Percentiles rank a stretch among this genome's conserved stretches.
These are phyloP conservation scores for Epichloe aotearoae DNA, from an alignment of 2,329 filamentous ascomycete genomes.

Conservation along the genomic window DNA sequence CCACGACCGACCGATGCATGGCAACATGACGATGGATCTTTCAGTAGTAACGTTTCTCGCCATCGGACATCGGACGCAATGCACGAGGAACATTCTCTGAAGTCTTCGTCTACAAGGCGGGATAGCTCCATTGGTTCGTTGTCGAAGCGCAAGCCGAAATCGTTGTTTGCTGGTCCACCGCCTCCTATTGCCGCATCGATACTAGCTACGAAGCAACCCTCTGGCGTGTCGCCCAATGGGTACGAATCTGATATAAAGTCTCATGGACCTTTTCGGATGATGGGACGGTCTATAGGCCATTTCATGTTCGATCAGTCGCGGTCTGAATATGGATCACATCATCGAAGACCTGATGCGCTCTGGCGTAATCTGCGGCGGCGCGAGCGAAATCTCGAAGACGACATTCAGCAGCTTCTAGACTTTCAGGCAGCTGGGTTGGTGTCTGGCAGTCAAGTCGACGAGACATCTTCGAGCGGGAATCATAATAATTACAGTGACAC, in stretches of 20 bases:
- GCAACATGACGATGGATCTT: conserved; percentile 9
- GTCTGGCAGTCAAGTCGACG: conserved; percentile 19
- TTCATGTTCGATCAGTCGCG: conserved; percentile 25
- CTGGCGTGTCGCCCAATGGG: conserved; percentile 3
- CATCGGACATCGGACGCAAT: conserved; percentile 1
- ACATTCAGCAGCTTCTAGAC: conserved; percentile 36
- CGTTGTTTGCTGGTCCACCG: conserved; percentile 35
- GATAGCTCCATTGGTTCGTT: conserved; percentile 18
- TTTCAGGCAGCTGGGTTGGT: conserved; percentile 32
- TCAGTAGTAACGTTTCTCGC: background rate
- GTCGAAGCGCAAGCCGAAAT: conserved; percentile 18
- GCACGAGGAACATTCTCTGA: conserved; percentile 6
- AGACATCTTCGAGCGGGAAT: conserved; percentile 8
- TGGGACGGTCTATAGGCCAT: conserved; percentile 14
- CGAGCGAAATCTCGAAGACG: conserved; percentile 31
- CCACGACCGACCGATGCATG: conserved; percentile 20
- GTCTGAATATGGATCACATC: background rate
- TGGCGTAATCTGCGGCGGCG: conserved; percentile 35
- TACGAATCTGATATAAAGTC: conserved; percentile 8
- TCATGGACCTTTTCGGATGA: conserved; percentile 2
- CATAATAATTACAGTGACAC: conserved; percentile 24
- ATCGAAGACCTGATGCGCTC: conserved; percentile 22
- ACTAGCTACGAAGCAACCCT: conserved; percentile 14
- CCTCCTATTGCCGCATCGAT: conserved; percentile 36
- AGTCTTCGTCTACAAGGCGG: conserved; percentile 11